Percentiles rank a stretch among this genome's conserved stretches.
Conservation (phyloP, 2,329 filamentous ascomycete species). For the Cytospora piceicola region DNA sequence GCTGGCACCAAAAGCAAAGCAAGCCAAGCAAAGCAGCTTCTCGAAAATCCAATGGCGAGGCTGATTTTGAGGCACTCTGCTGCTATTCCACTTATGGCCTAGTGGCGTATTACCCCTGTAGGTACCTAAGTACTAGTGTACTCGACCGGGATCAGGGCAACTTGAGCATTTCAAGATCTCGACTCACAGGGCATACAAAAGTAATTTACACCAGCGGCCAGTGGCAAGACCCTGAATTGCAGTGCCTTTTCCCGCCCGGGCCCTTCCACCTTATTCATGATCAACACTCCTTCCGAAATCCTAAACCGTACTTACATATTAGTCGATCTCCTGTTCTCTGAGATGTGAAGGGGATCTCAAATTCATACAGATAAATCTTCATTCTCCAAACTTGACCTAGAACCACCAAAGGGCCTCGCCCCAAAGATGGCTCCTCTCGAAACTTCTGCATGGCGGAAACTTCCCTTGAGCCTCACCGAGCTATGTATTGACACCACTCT, state of each 20-base stretch:
- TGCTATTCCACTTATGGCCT: slow-evolving; percentile 37
- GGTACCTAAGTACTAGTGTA: neutral
- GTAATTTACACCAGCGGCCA: slow-evolving; percentile 7
- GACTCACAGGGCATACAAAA: neutral
- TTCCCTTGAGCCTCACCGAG: slow-evolving; percentile 81
- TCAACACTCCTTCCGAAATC: too few species aligned
- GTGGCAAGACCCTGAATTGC: neutral
- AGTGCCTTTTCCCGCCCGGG: neutral
- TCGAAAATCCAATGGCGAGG: slow-evolving; percentile 37
- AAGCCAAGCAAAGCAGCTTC: slow-evolving; percentile 5
- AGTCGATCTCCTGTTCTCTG: too few species aligned
- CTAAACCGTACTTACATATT: too few species aligned
- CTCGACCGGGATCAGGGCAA: neutral
- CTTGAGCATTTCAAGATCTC: slow-evolving; percentile 10
- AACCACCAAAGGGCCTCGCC: neutral
- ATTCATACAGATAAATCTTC: neutral
- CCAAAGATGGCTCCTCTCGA: slow-evolving; percentile 37
- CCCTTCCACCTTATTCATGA: too few species aligned
- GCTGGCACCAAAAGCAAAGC: slow-evolving; percentile 15
- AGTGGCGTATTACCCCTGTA: slow-evolving; percentile 34
- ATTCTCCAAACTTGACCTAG: neutral
- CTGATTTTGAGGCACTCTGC: slow-evolving; percentile 44
- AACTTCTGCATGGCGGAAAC: slow-evolving; percentile 80
- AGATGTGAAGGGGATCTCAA: too few species aligned
- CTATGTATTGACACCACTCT: slow-evolving; percentile 94